Percentiles rank a stretch among this genome's conserved stretches.
Evolutionary conservation across 345 rosid species (phyloP).

Genomic region (Citrus hindsii): DNA sequence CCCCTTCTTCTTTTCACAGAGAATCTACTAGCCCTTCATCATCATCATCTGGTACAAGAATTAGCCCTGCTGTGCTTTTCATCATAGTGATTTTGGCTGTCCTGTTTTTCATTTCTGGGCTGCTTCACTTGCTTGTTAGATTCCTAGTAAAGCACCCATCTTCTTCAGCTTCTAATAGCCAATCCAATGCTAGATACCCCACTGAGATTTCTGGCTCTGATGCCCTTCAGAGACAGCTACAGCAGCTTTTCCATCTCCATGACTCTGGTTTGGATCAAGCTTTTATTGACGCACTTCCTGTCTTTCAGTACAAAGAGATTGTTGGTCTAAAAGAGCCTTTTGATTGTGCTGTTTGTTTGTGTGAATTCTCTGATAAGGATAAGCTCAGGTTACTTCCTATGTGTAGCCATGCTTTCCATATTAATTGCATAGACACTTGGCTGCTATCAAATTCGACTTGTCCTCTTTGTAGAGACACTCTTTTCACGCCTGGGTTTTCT

Average conservation of each 20-base stretch:
- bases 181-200: slow-evolving; percentile 61
- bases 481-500: slow-evolving; percentile 60
- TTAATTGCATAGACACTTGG: slow-evolving; percentile 86
- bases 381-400: slow-evolving; percentile 75
- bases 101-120: slow-evolving; percentile 76
- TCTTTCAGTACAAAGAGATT: slow-evolving; percentile 69
- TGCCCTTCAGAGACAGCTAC: slow-evolving; percentile 85
- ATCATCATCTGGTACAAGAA: slow-evolving; percentile 53
- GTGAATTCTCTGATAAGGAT: slow-evolving; percentile 80
- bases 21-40: slow-evolving; percentile 29
- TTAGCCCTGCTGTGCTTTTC: slow-evolving; percentile 81
- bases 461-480: slow-evolving; percentile 79
- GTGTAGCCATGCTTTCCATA: slow-evolving; percentile 92
- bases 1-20: slow-evolving; percentile 33
- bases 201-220: slow-evolving; percentile 71
- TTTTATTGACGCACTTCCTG: slow-evolving; percentile 84
- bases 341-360: slow-evolving; percentile 90
- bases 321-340: slow-evolving; percentile 72
- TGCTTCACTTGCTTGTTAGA: slow-evolving; percentile 81
- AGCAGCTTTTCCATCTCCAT: slow-evolving; percentile 83
- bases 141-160: slow-evolving; percentile 71
- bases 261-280: slow-evolving; percentile 93
- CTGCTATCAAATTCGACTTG: slow-evolving; percentile 77
- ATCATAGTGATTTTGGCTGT: slow-evolving; percentile 76
- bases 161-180: slow-evolving; percentile 37